phyloP scores from a whole-genome alignment of 768 basidiomycete genomes.

The Chalciporus piperatus region DNA sequence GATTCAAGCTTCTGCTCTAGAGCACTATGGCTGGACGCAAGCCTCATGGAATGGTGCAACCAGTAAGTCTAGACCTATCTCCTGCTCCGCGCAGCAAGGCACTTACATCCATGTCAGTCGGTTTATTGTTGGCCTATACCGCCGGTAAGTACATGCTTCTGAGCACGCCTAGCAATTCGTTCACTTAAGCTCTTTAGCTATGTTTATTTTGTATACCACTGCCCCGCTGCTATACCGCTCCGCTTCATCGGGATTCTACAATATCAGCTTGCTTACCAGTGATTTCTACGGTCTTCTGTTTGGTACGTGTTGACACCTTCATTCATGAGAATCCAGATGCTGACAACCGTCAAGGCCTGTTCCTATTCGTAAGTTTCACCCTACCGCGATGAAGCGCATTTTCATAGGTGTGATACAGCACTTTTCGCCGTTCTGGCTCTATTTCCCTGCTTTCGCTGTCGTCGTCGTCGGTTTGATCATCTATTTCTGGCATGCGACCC shows the following conservation, averaged over 20 bases:
- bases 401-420: conserved; percentile 46
- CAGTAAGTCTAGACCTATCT: conserved; percentile 48
- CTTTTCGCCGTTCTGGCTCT: conserved; percentile 83
- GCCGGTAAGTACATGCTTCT: conserved; percentile 26
- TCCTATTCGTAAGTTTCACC: conserved; percentile 46
- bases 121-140: conserved; percentile 52
- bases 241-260: conserved; percentile 84
- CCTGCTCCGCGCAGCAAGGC: conserved; percentile 5
- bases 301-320: conserved; percentile 31
- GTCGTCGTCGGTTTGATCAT: conserved; percentile 71
- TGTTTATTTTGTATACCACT: conserved; percentile 83
- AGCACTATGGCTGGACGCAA: conserved; percentile 62
- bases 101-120: conserved; percentile 35
- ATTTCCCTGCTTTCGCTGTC: conserved; percentile 76
- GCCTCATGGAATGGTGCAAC: conserved; percentile 73
- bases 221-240: conserved; percentile 84
- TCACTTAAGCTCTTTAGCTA: conserved; percentile 42
- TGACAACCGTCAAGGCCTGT: conserved; percentile 37
- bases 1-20: conserved; percentile 71
- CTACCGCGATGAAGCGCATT: background rate
- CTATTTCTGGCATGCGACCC: conserved; percentile 85
- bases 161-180: background rate
- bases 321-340: background rate
- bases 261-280: conserved; percentile 80
- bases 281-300: conserved; percentile 88